Percentiles rank a stretch among this genome's conserved stretches.
Conservation (phyloP, 495 filamentous ascomycete species). For the Aeminium ludgeri region DNA sequence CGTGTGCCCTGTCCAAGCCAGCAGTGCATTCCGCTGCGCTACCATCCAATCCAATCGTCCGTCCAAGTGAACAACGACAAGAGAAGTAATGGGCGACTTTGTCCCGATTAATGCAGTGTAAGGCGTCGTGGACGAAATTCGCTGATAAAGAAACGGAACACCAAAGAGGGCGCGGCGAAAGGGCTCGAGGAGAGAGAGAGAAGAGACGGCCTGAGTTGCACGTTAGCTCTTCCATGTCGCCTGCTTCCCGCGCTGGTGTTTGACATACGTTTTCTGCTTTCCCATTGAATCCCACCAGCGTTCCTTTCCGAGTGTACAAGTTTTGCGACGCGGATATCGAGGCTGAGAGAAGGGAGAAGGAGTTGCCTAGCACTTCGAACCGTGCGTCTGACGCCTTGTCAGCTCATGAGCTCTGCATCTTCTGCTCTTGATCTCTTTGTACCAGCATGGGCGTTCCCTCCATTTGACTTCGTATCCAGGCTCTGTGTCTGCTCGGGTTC, state of each 20-base stretch:
- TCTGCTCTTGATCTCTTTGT: neutral
- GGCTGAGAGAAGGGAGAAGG: conserved; percentile 83
- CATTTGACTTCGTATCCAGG: conserved; percentile 5
- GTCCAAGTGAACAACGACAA: conserved; percentile 74
- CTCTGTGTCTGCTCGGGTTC: conserved; percentile 6
- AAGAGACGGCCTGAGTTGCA: conserved; percentile 46
- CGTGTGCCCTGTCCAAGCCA: conserved; percentile 93
- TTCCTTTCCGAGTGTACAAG: conserved; percentile 79
- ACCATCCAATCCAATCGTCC: conserved; percentile 95
- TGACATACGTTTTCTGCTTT: conserved; percentile 64
- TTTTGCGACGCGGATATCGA: conserved; percentile 82
- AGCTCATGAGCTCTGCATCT: neutral
- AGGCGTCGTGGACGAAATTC: conserved; percentile 66
- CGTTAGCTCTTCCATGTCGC: neutral
- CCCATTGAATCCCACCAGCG: conserved; percentile 75
- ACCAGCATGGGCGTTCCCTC: conserved; percentile 14
- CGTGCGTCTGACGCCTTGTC: conserved; percentile 46
- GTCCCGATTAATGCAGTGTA: conserved; percentile 75
- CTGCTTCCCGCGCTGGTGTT: neutral
- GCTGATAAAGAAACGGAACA: conserved; percentile 89
- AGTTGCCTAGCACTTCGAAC: conserved; percentile 80
- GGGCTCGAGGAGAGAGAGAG: conserved; percentile 71
- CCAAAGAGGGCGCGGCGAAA: conserved; percentile 59
- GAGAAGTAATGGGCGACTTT: conserved; percentile 66
- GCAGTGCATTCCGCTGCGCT: conserved; percentile 61